Base-by-base conservation (phyloP, 192 early-diverging fungal genomes). In the Entomortierella beljakovae region DNA sequence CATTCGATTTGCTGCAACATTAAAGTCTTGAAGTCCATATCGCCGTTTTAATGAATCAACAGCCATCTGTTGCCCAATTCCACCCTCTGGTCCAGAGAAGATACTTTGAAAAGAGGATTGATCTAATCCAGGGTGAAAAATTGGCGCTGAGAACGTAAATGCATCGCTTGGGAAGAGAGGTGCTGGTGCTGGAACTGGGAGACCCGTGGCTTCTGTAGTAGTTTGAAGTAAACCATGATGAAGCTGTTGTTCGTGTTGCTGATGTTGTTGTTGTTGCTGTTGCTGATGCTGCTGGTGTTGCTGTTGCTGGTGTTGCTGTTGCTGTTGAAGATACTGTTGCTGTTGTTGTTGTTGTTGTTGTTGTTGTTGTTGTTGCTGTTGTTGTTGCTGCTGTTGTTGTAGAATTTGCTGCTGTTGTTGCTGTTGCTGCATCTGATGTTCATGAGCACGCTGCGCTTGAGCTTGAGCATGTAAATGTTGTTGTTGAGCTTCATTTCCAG, bases 51-150 rank as follows among this genome's bases (percentile, higher is more conserved):
- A 40, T 0, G 75, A 79, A 29, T 79, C 75, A 6, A 70, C 67
- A 0, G 65, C 58, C 68, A 70, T 79, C 56, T 79, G 75, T 23
- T 79, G 75, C 20, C 75, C 75, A 28, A 79, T 79, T 33, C 75
- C 75, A 10, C 75, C 75, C 35, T 79, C 75, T 28, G 55, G 75
- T 61, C 75, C 75, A 31, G 67, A 50, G 26, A 70, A 79, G 10
- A 64, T 42, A 7, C 56, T 46, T 37, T 79, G 75, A 18, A 76
- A 65, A 9, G 43, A 38, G 0, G 64, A 38, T 38, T 64, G 67
- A 40, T 70, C 75, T 50, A 65, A 20, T 55, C 68, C 67, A 23
- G 75, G 34, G 25, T 79, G 75, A n/a, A 69, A 79, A 22, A 70
- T 65, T 46, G 75, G 75, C 18, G 75, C 55, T 2, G 75, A 43